phyloP scores from a whole-genome alignment of 257 asterid species.

The Coffea eugenioides region DNA sequence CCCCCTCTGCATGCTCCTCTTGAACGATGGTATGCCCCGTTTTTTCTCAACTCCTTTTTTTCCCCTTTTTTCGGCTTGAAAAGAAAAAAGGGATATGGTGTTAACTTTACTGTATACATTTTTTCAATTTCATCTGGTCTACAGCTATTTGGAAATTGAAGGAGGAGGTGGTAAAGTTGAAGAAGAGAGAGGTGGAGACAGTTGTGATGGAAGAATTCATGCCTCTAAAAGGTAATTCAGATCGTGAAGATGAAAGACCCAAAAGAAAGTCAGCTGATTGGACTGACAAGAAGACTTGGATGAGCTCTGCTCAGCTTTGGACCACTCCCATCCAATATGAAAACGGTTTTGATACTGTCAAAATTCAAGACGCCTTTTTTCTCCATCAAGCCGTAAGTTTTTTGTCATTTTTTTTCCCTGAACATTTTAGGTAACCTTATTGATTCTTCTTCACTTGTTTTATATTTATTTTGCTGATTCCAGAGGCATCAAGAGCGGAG shows the following conservation, averaged over 20 bases:
- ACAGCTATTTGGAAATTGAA: slow-evolving; percentile 52
- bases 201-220: slow-evolving; percentile 30
- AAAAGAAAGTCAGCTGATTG: slow-evolving; percentile 32
- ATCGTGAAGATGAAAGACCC: slow-evolving; percentile 27
- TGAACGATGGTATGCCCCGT: slow-evolving; percentile 33
- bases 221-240: slow-evolving; percentile 9
- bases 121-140: background rate
- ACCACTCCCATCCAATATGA: slow-evolving; percentile 44
- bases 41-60: background rate
- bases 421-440: background rate
- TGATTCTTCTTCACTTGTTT: background rate
- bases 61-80: no score
- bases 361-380: slow-evolving; percentile 4
- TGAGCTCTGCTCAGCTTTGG: slow-evolving; percentile 62
- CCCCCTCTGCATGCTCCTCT: slow-evolving; percentile 32
- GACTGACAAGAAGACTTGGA: slow-evolving; percentile 50
- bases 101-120: background rate
- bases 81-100: background rate
- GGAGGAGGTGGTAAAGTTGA: slow-evolving; percentile 33
- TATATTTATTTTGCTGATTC: background rate
- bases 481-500: slow-evolving; percentile 35
- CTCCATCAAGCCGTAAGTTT: slow-evolving; percentile 31
- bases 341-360: background rate
- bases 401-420: background rate
- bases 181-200: slow-evolving; percentile 20